Evolutionary conservation across 768 basidiomycete genomes (phyloP).

Genomic region (Russula ochroleuca): DNA sequence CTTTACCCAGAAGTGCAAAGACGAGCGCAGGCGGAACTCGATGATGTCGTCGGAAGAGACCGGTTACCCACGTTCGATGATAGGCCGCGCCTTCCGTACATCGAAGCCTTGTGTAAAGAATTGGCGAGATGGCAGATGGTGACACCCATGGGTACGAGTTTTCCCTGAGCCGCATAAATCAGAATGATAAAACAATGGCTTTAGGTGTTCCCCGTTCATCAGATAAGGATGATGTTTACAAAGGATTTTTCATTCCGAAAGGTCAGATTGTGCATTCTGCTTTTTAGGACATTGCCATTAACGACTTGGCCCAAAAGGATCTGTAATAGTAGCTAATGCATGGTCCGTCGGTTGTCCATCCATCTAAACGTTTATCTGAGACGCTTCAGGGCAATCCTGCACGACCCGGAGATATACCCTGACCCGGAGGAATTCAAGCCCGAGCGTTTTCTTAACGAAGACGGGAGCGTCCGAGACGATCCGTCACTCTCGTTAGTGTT

Average conservation of each 20-base stretch:
- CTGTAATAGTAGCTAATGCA: slow-evolving; percentile 10
- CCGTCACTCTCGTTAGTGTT: slow-evolving; percentile 2
- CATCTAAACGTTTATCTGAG: background rate
- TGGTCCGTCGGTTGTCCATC: slow-evolving; percentile 1
- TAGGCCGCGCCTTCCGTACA: slow-evolving; percentile 13
- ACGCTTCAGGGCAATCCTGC: slow-evolving; percentile 19
- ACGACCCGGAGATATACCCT: slow-evolving; percentile 18
- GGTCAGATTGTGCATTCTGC: background rate
- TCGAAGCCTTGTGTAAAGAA: background rate
- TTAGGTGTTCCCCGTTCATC: slow-evolving; percentile 6
- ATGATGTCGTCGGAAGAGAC: slow-evolving; percentile 29
- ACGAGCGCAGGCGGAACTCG: slow-evolving; percentile 31
- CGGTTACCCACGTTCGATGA: slow-evolving; percentile 33
- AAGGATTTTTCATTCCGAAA: slow-evolving; percentile 19
- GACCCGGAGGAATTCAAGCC: slow-evolving; percentile 25
- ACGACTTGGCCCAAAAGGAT: background rate
- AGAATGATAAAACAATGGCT: background rate
- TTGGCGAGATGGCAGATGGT: slow-evolving; percentile 1
- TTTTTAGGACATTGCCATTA: no score
- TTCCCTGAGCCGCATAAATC: background rate
- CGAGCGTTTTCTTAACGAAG: slow-evolving; percentile 25
- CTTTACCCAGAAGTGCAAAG: slow-evolving; percentile 13
- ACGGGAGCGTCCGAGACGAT: slow-evolving; percentile 18
- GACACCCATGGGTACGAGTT: slow-evolving; percentile 2
- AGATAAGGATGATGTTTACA: slow-evolving; percentile 12